These are phyloP conservation scores for Beauveria sp. DNA, from an alignment of 2,329 filamentous ascomycete genomes.

Conservation along the genomic window DNA sequence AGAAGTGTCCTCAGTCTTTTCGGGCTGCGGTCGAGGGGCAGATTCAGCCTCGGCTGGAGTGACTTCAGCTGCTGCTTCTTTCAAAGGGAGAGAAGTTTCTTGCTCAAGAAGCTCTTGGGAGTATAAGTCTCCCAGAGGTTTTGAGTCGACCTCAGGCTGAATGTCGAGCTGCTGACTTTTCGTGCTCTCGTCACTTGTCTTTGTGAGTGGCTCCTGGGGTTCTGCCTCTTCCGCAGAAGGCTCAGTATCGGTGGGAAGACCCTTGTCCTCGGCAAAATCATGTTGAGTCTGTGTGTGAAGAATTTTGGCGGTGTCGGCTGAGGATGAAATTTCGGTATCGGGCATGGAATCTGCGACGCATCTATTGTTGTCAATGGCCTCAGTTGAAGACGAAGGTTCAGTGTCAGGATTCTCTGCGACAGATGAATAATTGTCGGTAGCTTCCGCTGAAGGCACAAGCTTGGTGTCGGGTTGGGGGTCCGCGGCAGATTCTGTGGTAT, in stretches of 20 bases:
- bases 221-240: slow-evolving; percentile 13
- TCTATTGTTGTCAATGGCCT: background rate
- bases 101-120: background rate
- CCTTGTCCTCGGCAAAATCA: background rate
- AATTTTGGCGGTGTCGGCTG: background rate
- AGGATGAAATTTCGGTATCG: background rate
- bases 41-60: background rate
- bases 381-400: background rate
- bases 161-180: background rate
- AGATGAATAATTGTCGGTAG: background rate
- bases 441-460: background rate
- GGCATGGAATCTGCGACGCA: background rate
- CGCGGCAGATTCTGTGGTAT: background rate
- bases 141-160: background rate
- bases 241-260: background rate
- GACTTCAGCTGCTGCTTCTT: background rate
- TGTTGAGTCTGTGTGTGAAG: background rate
- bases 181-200: slow-evolving; percentile 16
- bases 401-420: background rate
- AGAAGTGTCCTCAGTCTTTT: background rate
- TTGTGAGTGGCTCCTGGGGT: slow-evolving; percentile 6
- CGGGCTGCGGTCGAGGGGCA: background rate
- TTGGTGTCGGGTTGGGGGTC: background rate
- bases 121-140: background rate
- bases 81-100: background rate